Conservation (phyloP, 1,139 yeast species). For the Sugiyamaella novakii region DNA sequence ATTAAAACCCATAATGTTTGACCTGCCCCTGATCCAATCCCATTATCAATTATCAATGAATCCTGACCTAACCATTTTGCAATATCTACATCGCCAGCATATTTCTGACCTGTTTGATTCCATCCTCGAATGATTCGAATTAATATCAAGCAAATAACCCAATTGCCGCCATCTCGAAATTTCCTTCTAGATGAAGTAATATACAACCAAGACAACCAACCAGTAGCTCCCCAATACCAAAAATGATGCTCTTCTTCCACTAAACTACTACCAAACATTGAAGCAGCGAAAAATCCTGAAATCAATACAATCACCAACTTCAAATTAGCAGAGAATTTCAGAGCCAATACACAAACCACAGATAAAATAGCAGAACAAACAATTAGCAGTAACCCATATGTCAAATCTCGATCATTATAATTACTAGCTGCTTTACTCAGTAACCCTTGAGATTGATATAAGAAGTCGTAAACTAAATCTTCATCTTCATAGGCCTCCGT, state of each 20-base stretch:
- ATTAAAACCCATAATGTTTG: conserved; percentile 55
- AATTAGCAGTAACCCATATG: conserved; percentile 50
- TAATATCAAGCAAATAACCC: conserved; percentile 45
- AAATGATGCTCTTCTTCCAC: conserved; percentile 97
- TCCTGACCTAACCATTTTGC: conserved; percentile 36
- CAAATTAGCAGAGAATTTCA: conserved; percentile 17
- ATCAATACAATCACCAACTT: conserved; percentile 41
- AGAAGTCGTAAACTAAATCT: conserved; percentile 43
- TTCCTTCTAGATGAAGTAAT: conserved; percentile 34
- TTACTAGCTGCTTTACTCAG: conserved; percentile 73
- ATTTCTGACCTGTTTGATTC: conserved; percentile 91
- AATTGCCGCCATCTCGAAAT: conserved; percentile 34
- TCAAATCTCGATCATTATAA: conserved; percentile 59
- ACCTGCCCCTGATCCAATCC: conserved; percentile 3
- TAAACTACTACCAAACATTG: conserved; percentile 84
- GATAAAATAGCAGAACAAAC: conserved; percentile 33
- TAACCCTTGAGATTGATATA: conserved; percentile 54
- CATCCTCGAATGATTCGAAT: conserved; percentile 75
- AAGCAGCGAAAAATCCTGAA: conserved; percentile 52
- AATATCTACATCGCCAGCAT: conserved; percentile 54
- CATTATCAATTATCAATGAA: conserved; percentile 19
- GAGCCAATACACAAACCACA: conserved; percentile 16
- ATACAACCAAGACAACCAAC: conserved; percentile 40
- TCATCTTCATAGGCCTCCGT: conserved; percentile 15
- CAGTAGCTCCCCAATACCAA: conserved; percentile 82